Evolutionary conservation across 169 alveolate genomes (phyloP).

Genomic region (Babesia bigemina): DNA sequence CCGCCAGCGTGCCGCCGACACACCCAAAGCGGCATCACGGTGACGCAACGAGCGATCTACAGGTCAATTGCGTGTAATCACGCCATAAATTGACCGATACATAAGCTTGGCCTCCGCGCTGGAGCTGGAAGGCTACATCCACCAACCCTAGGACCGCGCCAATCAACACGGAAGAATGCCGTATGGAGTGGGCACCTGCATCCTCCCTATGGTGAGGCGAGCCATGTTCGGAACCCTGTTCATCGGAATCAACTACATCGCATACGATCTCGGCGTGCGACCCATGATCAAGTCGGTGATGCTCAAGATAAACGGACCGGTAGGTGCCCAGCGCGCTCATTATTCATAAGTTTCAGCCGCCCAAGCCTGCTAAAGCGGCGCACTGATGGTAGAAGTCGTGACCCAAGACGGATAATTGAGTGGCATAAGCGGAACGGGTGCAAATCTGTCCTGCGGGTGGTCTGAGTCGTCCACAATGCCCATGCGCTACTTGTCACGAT

Average conservation of each 20-base stretch:
- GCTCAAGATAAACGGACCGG: constrained; percentile 32
- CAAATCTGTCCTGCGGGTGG: background rate
- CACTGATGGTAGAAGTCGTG: background rate
- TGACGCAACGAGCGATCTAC: too few species aligned
- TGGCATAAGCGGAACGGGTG: too few species aligned
- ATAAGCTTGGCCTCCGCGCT: too few species aligned
- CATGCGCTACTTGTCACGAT: background rate
- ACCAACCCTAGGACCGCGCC: background rate
- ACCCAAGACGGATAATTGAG: too few species aligned
- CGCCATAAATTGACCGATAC: too few species aligned
- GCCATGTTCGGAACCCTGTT: constrained; percentile 29
- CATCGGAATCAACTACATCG: constrained; percentile 27
- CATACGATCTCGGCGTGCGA: constrained; percentile 54
- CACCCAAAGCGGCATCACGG: too few species aligned
- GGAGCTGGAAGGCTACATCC: too few species aligned
- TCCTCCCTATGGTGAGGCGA: constrained; percentile 68
- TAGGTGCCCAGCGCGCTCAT: constrained; percentile 8
- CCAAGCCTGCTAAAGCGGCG: constrained; percentile 13
- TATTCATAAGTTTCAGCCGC: background rate
- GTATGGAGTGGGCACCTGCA: constrained; percentile 67
- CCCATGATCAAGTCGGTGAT: constrained; percentile 37
- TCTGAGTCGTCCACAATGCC: background rate
- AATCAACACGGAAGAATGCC: constrained; percentile 35
- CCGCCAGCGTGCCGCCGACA: too few species aligned
- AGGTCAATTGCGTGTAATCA: too few species aligned